Evolutionary conservation across 306 rosid species (phyloP), one percentile per base, ranked within the genome.

Genomic region (Corylus heterophylla): DNA sequence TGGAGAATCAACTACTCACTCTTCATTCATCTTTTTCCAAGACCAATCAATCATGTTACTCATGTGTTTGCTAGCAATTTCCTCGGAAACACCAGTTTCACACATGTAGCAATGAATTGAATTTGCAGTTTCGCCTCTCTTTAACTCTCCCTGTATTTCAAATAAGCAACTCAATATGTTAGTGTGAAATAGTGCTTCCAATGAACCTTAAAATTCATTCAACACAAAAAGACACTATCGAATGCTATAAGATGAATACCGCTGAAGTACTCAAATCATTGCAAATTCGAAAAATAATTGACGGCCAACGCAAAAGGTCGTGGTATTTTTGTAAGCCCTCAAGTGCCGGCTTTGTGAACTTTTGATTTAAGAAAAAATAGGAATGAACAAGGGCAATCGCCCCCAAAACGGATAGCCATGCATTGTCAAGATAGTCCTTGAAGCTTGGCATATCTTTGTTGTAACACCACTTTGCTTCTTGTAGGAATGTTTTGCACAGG

Each of bases 11-110:
- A 12, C 44, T 47, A 50, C 62, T 66, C 77, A 1, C 12, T 83
- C 89, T 76, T 77, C 76, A 74, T 92, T 89, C 79, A 88, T 37
- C 67, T 81, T 85, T 77, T 82, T 89, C 97, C 91, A 92, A 1
- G 79, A 69, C 54, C 61, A 80, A 3, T 88, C 80, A 7, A 85
- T 72, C 83, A 89, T 81, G 55, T 11, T 25, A 0, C 47, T 73
- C 0, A 86, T 27, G 3, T 27, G 4, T 27, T 39, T 6, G 8
- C 84, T 78, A 72, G 89, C 85, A 51, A 0, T 3, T 50, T 74
- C 80, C 71, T 88, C 89, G 12, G 54, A 73, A 16, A 49, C 52
- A 29, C 78, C 71, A 69, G 8, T 84, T 54, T 81, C 88, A 8
- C 18, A 55, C 88, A 64, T 85, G 73, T 51, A 35, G 76, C 94